Conservation (phyloP, 495 filamentous ascomycete genomes). For the Cercophora sp. region DNA sequence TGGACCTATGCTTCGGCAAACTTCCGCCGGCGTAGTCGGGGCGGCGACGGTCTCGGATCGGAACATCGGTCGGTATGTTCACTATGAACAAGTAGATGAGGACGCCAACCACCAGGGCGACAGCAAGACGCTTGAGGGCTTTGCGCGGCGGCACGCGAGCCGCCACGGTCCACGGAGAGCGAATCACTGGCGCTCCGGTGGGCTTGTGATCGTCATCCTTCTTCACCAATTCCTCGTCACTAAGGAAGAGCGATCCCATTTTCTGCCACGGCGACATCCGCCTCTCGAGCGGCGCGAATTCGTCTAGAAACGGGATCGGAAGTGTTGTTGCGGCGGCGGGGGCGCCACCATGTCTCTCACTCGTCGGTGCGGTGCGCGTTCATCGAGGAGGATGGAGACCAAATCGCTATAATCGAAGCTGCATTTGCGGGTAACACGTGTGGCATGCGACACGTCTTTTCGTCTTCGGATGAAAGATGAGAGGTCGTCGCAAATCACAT, state of each 20-base stretch:
- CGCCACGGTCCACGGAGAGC: slow-evolving; percentile 30
- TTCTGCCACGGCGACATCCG: slow-evolving; percentile 14
- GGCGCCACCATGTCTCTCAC: neutral
- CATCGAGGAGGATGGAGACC: too few relatives aligned
- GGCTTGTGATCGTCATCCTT: slow-evolving; percentile 50
- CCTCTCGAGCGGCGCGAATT: neutral
- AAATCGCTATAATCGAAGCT: too few relatives aligned
- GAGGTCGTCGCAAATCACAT: too few relatives aligned
- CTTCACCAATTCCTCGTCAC: slow-evolving; percentile 44
- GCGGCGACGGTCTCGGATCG: slow-evolving; percentile 26
- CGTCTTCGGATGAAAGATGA: too few relatives aligned
- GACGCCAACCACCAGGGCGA: slow-evolving; percentile 27
- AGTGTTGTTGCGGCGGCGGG: neutral
- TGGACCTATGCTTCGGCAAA: slow-evolving; percentile 17
- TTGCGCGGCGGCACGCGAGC: slow-evolving; percentile 30
- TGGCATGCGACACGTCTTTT: too few relatives aligned
- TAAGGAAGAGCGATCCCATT: slow-evolving; percentile 39
- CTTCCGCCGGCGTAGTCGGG: slow-evolving; percentile 27
- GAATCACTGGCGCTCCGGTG: slow-evolving; percentile 21
- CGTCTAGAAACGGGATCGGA: neutral
- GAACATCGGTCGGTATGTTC: slow-evolving; percentile 39
- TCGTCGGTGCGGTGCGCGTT: too few relatives aligned
- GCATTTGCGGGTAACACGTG: too few relatives aligned
- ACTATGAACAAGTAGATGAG: slow-evolving; percentile 40
- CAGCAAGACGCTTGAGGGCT: slow-evolving; percentile 33